Evolutionary conservation across 352 stramenopile genomes (phyloP), one percentile per base, ranked within the genome.

Genomic region (Phytophthora ramorum): DNA sequence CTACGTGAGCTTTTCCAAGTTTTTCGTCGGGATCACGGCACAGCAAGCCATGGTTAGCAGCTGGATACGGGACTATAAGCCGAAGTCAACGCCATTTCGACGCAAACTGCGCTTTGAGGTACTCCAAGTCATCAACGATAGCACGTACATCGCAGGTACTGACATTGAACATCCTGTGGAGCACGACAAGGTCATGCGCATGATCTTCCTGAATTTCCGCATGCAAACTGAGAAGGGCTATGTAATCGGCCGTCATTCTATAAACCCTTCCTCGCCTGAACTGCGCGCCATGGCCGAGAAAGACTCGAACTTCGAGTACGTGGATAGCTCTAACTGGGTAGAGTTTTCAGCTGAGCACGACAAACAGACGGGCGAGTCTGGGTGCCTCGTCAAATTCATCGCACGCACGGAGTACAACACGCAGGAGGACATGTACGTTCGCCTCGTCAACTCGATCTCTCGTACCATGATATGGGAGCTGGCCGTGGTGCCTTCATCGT

Each of bases 331-430:
- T 52, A 82, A 79, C 61, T 85, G 76, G 76, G 77, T 85, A 34
- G 73, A 81, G 63, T 90, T 90, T 69, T 66, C 68, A 30, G 35
- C 58, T 19, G 66, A 66, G 5, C 22, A 61, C 1, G 75, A 84
- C 56, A 50, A 62, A 50, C 47, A 43, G 5, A 76, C 73, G 4
- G 71, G 74, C 16, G 68, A 79, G 32, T 17, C 65, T 22, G 78
- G 79, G 9, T 85, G 78, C 28, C 73, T 76, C 24, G 78, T 90
- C 69, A 89, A 88, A 62, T 90, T 90, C 62, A 78, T 85, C 32
- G 79, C 75, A 22, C 72, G 79, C 17, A 78, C 79, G 8, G 78
- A 81, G 63, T 89, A 87, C 66, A 78, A 87, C 59, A 87, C 77
- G 20, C 77, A 89, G 44, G 75, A 89, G 37, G 74, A 85, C 51